These are phyloP conservation scores for Aureobasidium uvarum DNA, from an alignment of 2,329 filamentous ascomycete genomes.

Conservation along the genomic window DNA sequence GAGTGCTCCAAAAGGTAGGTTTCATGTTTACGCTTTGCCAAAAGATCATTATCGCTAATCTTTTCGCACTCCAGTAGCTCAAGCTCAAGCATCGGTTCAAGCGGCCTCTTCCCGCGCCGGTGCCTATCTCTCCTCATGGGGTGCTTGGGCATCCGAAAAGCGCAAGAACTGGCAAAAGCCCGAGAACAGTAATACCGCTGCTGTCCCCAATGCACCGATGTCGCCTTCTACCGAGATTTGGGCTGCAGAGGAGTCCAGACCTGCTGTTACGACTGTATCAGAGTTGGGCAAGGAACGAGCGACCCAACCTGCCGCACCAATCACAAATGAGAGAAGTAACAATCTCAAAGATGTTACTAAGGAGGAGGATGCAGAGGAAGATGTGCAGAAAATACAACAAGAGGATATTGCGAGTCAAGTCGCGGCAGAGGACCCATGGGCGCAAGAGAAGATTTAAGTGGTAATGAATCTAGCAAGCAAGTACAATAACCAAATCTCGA, in stretches of 20 bases:
- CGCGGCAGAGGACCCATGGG: conserved; percentile 13
- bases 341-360: background rate
- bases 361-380: conserved; percentile 1
- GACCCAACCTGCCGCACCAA: background rate
- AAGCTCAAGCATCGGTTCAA: conserved; percentile 56
- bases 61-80: conserved; percentile 47
- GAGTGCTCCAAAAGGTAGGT: conserved; percentile 9
- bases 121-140: conserved; percentile 63
- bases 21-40: background rate
- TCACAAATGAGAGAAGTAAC: background rate
- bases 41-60: background rate
- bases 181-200: background rate
- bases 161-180: conserved; percentile 48
- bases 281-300: background rate
- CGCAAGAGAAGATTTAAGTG: background rate
- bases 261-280: background rate
- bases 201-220: background rate
- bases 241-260: background rate
- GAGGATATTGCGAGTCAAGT: conserved; percentile 4
- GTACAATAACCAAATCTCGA: background rate
- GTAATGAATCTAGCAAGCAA: background rate
- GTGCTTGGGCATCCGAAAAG: conserved; percentile 70
- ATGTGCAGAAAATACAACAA: conserved; percentile 8
- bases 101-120: conserved; percentile 57
- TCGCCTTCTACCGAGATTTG: background rate